phyloP scores from a whole-genome alignment of 305 asterid species.

The Striga hermonthica region DNA sequence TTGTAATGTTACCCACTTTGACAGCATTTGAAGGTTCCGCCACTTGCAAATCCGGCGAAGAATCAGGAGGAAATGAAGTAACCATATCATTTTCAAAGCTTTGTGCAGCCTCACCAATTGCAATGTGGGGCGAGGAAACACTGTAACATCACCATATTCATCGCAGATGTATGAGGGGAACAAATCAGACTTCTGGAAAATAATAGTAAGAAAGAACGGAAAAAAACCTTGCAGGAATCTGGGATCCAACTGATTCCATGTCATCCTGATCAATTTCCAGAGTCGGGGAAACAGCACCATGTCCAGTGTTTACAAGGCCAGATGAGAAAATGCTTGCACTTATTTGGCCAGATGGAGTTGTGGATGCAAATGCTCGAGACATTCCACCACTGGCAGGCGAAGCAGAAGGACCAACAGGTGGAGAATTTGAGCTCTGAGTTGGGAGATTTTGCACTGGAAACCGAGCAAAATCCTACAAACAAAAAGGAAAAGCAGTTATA shows the following conservation, averaged over 20 bases:
- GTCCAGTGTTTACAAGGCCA: slow-evolving; percentile 56
- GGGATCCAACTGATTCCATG: slow-evolving; percentile 49
- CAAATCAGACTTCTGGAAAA: slow-evolving; percentile 24
- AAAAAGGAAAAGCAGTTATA: slow-evolving; percentile 22
- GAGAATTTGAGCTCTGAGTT: slow-evolving; percentile 62
- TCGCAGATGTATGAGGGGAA: neutral
- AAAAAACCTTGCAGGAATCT: slow-evolving; percentile 58
- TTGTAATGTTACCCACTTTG: slow-evolving; percentile 51
- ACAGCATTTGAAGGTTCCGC: slow-evolving; percentile 52
- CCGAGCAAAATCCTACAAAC: slow-evolving; percentile 83
- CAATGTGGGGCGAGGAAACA: slow-evolving; percentile 53
- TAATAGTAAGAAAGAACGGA: neutral
- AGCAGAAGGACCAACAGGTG: slow-evolving; percentile 65
- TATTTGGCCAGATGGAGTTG: slow-evolving; percentile 58
- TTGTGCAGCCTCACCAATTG: slow-evolving; percentile 54
- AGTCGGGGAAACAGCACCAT: slow-evolving; percentile 55
- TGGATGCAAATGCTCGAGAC: slow-evolving; percentile 54
- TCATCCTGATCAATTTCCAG: slow-evolving; percentile 65
- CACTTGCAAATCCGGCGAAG: slow-evolving; percentile 56
- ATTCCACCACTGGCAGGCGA: slow-evolving; percentile 53
- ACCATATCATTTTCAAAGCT: slow-evolving; percentile 52
- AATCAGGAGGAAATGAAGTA: slow-evolving; percentile 50
- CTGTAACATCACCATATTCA: slow-evolving; percentile 37
- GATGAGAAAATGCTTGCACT: slow-evolving; percentile 54
- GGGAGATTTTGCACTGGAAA: slow-evolving; percentile 90